phyloP scores from a whole-genome alignment of 2,329 filamentous ascomycete genomes.

The Epichloe hybrida region DNA sequence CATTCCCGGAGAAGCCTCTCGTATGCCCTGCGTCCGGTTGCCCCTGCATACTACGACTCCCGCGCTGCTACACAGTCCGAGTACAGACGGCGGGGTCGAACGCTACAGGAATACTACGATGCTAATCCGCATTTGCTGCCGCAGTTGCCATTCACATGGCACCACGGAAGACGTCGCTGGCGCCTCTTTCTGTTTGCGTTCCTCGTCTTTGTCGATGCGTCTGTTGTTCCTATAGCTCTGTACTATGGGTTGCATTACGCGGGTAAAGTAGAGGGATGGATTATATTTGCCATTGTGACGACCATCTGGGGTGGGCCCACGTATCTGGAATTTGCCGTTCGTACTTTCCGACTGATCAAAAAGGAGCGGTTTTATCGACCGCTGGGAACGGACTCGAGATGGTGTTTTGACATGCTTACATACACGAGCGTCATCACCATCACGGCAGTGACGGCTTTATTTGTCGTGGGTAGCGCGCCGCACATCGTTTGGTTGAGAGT shows the following conservation, averaged over 20 bases:
- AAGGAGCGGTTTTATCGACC: constrained; percentile 36
- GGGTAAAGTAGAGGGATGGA: constrained; percentile 24
- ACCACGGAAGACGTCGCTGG: constrained; percentile 25
- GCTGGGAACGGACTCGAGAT: constrained; percentile 30
- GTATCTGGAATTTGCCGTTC: constrained; percentile 37
- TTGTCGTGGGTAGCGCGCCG: constrained; percentile 37
- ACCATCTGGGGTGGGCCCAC: constrained; percentile 43
- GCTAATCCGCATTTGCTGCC: constrained; percentile 24
- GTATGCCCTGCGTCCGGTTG: constrained; percentile 19
- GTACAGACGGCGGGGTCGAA: constrained; percentile 21
- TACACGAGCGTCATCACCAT: constrained; percentile 33
- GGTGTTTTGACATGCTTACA: constrained; percentile 37
- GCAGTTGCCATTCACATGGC: constrained; percentile 28
- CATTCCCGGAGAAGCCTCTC: constrained; percentile 20
- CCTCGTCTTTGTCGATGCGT: constrained; percentile 31
- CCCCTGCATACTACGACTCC: constrained; percentile 27
- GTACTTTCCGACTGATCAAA: constrained; percentile 33
- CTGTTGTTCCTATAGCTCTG: constrained; percentile 33
- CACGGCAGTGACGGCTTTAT: constrained; percentile 33
- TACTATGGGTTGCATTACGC: constrained; percentile 37
- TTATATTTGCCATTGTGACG: constrained; percentile 39
- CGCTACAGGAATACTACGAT: constrained; percentile 26
- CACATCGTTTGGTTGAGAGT: constrained; percentile 34
- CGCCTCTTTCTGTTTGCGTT: constrained; percentile 34
- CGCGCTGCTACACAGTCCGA: constrained; percentile 22